Evolutionary conservation across 495 filamentous ascomycete genomes (phyloP), one percentile per base, ranked within the genome.

Genomic region (Achaetomiella virescens): DNA sequence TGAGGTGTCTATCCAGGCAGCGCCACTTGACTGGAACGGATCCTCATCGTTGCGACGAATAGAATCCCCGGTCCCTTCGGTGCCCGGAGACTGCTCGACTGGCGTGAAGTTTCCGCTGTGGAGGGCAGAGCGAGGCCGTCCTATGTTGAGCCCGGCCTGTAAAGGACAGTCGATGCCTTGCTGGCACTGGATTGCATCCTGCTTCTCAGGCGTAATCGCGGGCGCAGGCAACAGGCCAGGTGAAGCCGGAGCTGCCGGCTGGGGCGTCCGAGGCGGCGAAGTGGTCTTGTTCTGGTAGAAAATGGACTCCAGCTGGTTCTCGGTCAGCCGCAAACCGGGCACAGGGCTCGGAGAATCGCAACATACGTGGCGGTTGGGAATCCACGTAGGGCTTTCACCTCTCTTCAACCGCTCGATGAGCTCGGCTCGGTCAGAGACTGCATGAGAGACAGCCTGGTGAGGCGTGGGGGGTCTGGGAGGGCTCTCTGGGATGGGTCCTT

Each of bases 91-190:
- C 53, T 70, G 52, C 52, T 74, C 72, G 31, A 83, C 79, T 52
- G 85, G 80, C 17, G 85, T 86, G 61, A 97, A 97, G 67, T 97
- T 87, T 22, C 91, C 91, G 36, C 86, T 86, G 66, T 97, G 91
- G 43, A 97, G 75, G 37, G 91, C 90, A 11, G 91, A 97, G 45
- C 85, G 76, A 45, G 91, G 91, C 50, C 91, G 79, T 65, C 92
- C 85, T 56, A 95, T 93, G 61, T 84, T 80, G 55, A 80, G 48
- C 0, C 81, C 84, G 7, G 72, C 64, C 10, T 60, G 61, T 31
- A 72, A 57, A 35, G 36, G 61, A 29, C 66, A 61, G 3, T 71
- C 66, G 8, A 61, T 69, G 42, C 12, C 40, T 4, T 52, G 59
- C 31, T 64, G 61, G 27, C 37, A 42, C n/a, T 31, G n/a, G 7